phyloP scores from a whole-genome alignment of 2,329 filamentous ascomycete genomes.

The Ophiostoma pallidulum region DNA sequence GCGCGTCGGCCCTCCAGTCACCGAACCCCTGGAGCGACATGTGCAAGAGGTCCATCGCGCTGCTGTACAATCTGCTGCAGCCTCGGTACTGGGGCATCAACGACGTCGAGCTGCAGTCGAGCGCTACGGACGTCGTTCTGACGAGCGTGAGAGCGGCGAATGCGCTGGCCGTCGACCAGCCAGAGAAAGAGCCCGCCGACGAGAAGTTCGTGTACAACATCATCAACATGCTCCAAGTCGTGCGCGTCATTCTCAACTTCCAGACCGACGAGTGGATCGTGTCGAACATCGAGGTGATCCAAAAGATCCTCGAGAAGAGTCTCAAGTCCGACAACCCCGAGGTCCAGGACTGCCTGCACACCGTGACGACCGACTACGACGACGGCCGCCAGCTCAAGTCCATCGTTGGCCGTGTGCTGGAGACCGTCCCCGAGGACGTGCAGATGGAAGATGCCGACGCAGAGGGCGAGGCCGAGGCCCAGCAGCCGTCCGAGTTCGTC shows the following conservation, averaged over 20 bases:
- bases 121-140: constrained; percentile 78
- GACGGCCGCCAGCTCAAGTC: constrained; percentile 63
- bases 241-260: constrained; percentile 79
- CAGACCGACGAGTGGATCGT: constrained; percentile 88
- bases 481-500: constrained; percentile 77
- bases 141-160: constrained; percentile 65
- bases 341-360: constrained; percentile 85
- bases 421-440: constrained; percentile 74
- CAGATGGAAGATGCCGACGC: constrained; percentile 69
- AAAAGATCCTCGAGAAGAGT: constrained; percentile 83
- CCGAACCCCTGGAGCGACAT: constrained; percentile 60
- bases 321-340: constrained; percentile 83
- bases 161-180: constrained; percentile 48
- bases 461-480: constrained; percentile 66
- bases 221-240: constrained; percentile 86
- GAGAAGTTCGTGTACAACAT: constrained; percentile 80
- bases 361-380: constrained; percentile 58
- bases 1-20: constrained; percentile 33
- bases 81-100: constrained; percentile 86
- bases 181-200: constrained; percentile 56
- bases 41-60: constrained; percentile 71
- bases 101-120: constrained; percentile 83
- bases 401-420: constrained; percentile 71
- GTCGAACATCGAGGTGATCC: constrained; percentile 63
- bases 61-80: constrained; percentile 77